Evolutionary conservation across 805 yeast species (phyloP).

Genomic region (Saccharomyces mikatae): DNA sequence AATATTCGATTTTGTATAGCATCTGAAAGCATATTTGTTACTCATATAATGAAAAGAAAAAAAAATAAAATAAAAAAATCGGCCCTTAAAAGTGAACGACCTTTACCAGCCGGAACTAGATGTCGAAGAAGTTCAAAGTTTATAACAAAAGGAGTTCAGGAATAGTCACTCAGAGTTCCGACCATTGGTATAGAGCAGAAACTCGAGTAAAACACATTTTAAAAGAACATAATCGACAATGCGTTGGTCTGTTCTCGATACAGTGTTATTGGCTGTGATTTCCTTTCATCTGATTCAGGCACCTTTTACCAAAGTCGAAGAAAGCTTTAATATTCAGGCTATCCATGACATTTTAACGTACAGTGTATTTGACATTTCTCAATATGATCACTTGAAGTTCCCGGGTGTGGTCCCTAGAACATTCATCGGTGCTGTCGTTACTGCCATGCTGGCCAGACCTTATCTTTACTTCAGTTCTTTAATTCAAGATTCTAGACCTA

Average conservation of each 20-base stretch:
- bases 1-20: not conserved
- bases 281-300: constrained; percentile 45
- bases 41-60: not conserved
- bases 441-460: constrained; percentile 42
- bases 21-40: not conserved
- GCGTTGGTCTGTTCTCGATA: constrained; percentile 23
- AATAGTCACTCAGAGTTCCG: not conserved
- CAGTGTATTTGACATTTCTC: constrained; percentile 39
- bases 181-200: not conserved
- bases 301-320: constrained; percentile 90
- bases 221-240: constrained; percentile 4
- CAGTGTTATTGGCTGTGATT: constrained; percentile 39
- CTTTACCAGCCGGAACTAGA: not conserved
- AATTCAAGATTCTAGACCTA: constrained; percentile 9
- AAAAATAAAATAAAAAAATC: not conserved
- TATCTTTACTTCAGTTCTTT: constrained; percentile 12
- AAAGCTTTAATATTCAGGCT: constrained; percentile 86
- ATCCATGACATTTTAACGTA: constrained; percentile 67
- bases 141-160: not conserved
- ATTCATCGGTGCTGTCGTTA: constrained; percentile 58
- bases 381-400: constrained; percentile 67
- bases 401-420: constrained; percentile 90
- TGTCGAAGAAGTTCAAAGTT: not conserved
- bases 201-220: not conserved
- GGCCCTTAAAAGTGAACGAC: not conserved